Evolutionary conservation across 495 filamentous ascomycete genomes (phyloP), one percentile per base, ranked within the genome.

Genomic region (Talaromyces adpressus): DNA sequence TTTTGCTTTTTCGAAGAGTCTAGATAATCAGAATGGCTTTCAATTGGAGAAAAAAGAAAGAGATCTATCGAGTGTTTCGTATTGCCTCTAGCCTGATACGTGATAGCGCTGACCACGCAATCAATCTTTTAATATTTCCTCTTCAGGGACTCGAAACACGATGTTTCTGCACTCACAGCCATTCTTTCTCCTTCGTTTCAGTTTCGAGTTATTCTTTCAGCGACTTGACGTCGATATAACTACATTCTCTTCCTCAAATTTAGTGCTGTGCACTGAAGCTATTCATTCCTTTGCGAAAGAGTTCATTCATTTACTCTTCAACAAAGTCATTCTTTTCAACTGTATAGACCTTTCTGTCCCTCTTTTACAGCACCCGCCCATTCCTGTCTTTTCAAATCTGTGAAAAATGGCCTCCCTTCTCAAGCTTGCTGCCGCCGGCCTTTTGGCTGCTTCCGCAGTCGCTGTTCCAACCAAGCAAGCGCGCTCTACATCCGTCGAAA

Each of bases 151-250:
- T 14, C n/a, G 49, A 52, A 25, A 20, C 49, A 14, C n/a, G 18
- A 52, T 52, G 49, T 23, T 14, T 23, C 18, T 20, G 4, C 49
- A 2, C 22, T 20, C 49, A 52, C n/a, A 25, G 36, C 36, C 36
- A 14, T 11, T 36, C 30, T 39, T 9, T 39, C 49, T 25, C 49
- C 49, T 52, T 52, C 49, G 49, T 52, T 23, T 52, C 49, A 52
- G 18, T 22, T 52, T 52, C 18, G 2, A 52, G 49, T 52, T 52
- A 23, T 52, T 14, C 22, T 52, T 52, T 52, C 49, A 9, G 18
- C 49, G 49, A 52, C 49, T 52, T 52, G 49, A 52, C 18, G 49
- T 52, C 49, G 49, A 23, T 52, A 52, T 52, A 52, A 52, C 49
- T 52, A 6, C 49, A 52, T 52, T 52, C 49, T 52, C 49, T 52